Evolutionary conservation across 176 grass and related monocot genomes (phyloP).

Genomic region (Aegilops longissima): DNA sequence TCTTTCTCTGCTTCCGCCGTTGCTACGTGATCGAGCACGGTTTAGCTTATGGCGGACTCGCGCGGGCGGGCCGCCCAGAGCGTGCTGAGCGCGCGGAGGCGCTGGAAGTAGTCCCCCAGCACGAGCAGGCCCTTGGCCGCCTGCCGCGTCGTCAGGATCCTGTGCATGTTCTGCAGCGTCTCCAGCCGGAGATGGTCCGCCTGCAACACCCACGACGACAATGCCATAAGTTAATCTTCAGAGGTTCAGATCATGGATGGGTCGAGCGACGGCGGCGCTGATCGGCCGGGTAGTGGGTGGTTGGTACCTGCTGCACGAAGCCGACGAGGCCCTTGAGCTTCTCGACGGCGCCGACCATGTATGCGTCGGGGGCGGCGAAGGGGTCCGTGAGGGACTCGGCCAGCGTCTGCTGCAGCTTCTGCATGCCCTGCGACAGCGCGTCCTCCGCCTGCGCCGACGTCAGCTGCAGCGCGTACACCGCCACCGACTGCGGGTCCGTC

Average conservation of each 20-base stretch:
- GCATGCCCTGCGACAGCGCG: slow-evolving; percentile 86
- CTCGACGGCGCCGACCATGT: slow-evolving; percentile 56
- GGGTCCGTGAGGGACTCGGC: slow-evolving; percentile 58
- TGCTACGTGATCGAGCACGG: not conserved
- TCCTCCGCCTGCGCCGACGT: slow-evolving; percentile 74
- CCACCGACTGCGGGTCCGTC: slow-evolving; percentile 43
- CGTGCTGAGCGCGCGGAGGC: slow-evolving; percentile 75
- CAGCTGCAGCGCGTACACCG: slow-evolving; percentile 46
- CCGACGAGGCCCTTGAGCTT: slow-evolving; percentile 64
- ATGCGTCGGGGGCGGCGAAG: slow-evolving; percentile 39
- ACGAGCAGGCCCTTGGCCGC: slow-evolving; percentile 73
- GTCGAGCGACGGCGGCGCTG: not conserved
- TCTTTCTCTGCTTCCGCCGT: not conserved
- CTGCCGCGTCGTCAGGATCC: slow-evolving; percentile 76
- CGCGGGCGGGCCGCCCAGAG: slow-evolving; percentile 66
- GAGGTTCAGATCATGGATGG: not conserved
- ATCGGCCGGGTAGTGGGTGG: not conserved
- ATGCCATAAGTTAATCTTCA: not conserved
- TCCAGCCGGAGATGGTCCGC: slow-evolving; percentile 69
- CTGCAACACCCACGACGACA: slow-evolving; percentile 28
- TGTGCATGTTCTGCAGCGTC: slow-evolving; percentile 74
- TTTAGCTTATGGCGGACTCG: slow-evolving; percentile 54
- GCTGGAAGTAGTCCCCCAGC: slow-evolving; percentile 86
- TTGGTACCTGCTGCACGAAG: slow-evolving; percentile 69
- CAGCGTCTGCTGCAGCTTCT: slow-evolving; percentile 86